Conservation (phyloP, 305 asterid genomes). For the Fraxinus platypoda region DNA sequence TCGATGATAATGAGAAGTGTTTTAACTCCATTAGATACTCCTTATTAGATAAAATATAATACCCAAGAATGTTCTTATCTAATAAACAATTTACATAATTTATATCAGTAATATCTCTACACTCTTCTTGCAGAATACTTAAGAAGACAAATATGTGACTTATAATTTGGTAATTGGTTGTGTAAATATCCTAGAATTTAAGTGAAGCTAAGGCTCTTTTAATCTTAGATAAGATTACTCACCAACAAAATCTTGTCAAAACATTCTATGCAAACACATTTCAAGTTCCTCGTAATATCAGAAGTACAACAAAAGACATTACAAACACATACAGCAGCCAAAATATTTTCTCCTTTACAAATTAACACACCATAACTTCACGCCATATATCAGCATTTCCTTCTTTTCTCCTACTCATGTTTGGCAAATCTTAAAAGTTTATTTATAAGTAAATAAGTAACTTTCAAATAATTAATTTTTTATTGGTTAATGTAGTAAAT, state of each 20-base stretch:
- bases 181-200: not conserved
- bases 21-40: not conserved
- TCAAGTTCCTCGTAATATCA: slow-evolving; percentile 26
- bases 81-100: too few relatives aligned
- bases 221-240: not conserved
- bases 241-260: not conserved
- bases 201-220: not conserved
- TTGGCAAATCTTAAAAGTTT: too few relatives aligned
- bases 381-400: too few relatives aligned
- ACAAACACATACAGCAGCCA: not conserved
- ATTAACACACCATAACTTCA: not conserved
- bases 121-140: not conserved
- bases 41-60: not conserved
- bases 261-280: slow-evolving; percentile 22
- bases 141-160: not conserved
- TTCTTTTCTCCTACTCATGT: not conserved
- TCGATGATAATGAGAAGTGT: not conserved
- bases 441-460: too few relatives aligned
- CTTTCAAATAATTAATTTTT: not conserved
- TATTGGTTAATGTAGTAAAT: not conserved
- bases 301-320: not conserved
- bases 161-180: not conserved
- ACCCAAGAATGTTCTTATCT: not conserved
- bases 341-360: not conserved
- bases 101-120: not conserved